Evolutionary conservation across 306 rosid species (phyloP).

Genomic region (Corylus americana): DNA sequence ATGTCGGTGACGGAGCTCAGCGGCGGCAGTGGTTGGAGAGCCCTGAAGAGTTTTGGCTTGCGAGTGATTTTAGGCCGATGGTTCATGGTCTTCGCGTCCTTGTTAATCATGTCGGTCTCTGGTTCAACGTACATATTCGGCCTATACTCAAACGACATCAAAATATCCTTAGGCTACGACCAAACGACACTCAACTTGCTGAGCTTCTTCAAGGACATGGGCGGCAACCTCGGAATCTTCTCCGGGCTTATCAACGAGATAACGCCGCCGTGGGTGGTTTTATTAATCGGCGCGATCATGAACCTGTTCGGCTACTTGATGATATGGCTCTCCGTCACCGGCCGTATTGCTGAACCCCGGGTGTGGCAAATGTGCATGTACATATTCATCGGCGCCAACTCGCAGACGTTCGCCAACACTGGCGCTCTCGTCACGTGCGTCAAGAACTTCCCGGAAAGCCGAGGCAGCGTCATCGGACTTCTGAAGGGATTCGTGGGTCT

Average conservation of each 20-base stretch:
- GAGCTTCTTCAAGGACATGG: slow-evolving; percentile 81
- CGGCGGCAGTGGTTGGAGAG: slow-evolving; percentile 10
- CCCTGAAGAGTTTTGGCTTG: slow-evolving; percentile 22
- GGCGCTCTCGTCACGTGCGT: no score
- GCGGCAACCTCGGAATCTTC: slow-evolving; percentile 56
- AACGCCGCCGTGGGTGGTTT: slow-evolving; percentile 53
- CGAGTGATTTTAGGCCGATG: slow-evolving; percentile 58
- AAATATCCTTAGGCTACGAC: slow-evolving; percentile 63
- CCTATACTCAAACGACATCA: slow-evolving; percentile 56
- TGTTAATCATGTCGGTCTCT: slow-evolving; percentile 59
- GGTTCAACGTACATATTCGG: slow-evolving; percentile 72
- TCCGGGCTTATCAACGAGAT: slow-evolving; percentile 68
- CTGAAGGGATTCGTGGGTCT: no score
- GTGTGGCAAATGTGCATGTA: no score
- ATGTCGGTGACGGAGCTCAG: slow-evolving; percentile 28
- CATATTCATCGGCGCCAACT: no score
- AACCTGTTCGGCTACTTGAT: no score
- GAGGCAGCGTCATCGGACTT: no score
- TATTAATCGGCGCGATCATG: no score
- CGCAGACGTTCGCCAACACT: no score
- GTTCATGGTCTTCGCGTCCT: slow-evolving; percentile 70
- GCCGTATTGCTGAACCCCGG: no score
- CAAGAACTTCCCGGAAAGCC: no score
- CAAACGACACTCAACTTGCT: slow-evolving; percentile 70
- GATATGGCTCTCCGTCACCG: no score